phyloP scores from a whole-genome alignment of 2,329 filamentous ascomycete genomes.

The Arthrobotrys megalospora region DNA sequence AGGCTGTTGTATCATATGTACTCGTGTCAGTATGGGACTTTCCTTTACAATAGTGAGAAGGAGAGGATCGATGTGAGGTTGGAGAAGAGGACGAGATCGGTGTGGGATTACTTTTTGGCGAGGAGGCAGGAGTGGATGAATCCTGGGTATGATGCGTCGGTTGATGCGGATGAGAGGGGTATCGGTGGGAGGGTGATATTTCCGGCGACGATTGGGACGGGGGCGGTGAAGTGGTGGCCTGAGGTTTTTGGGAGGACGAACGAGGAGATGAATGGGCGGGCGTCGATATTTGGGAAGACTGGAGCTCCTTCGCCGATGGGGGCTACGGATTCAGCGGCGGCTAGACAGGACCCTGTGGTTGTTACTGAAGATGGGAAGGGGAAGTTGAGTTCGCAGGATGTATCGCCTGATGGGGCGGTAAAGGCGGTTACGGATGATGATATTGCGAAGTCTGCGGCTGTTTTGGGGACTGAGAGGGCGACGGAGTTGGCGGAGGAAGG shows the following conservation, averaged over 20 bases:
- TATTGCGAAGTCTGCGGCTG: slow-evolving; percentile 44
- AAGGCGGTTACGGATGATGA: slow-evolving; percentile 28
- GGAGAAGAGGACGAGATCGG: slow-evolving; percentile 81
- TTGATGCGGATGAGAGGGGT: slow-evolving; percentile 74
- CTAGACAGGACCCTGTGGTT: slow-evolving; percentile 63
- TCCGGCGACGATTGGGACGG: slow-evolving; percentile 73
- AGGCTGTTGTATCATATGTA: slow-evolving; percentile 93
- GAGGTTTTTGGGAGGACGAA: slow-evolving; percentile 88
- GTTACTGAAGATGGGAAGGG: slow-evolving; percentile 38
- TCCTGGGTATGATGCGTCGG: slow-evolving; percentile 79
- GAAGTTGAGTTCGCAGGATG: slow-evolving; percentile 17
- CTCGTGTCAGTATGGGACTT: slow-evolving; percentile 96
- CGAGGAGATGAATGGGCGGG: slow-evolving; percentile 86
- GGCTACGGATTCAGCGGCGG: slow-evolving; percentile 71
- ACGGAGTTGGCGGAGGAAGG: slow-evolving; percentile 34
- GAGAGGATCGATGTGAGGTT: slow-evolving; percentile 81
- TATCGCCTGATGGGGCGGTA: slow-evolving; percentile 2
- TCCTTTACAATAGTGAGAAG: slow-evolving; percentile 94
- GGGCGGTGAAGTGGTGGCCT: slow-evolving; percentile 92
- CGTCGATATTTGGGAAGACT: slow-evolving; percentile 46
- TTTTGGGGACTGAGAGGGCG: slow-evolving; percentile 47
- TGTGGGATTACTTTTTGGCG: slow-evolving; percentile 95
- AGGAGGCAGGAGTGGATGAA: slow-evolving; percentile 87
- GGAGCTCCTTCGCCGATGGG: slow-evolving; percentile 57
- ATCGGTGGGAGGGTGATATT: slow-evolving; percentile 84